A percentile compares a stretch with the other conserved stretches of the same genome.
These are phyloP conservation scores for Citrullus mucosospermus DNA, from an alignment of 306 rosid genomes.

Conservation along the genomic window DNA sequence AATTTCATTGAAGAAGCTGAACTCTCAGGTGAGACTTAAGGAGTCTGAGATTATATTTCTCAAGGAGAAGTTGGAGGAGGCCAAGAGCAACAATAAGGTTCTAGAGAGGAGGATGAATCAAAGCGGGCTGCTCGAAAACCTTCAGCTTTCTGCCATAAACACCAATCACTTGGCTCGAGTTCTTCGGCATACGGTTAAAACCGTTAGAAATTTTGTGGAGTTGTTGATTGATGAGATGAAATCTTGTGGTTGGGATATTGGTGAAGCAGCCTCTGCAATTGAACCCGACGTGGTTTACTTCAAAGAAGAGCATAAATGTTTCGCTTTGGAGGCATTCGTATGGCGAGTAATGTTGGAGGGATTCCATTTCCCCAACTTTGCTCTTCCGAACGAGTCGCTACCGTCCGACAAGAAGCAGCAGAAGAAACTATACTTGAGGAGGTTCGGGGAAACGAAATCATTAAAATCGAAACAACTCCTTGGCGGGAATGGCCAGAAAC, in stretches of 20 bases:
- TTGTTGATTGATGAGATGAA: slow-evolving; percentile 54
- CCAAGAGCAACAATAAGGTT: slow-evolving; percentile 35
- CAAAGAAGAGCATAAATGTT: slow-evolving; percentile 67
- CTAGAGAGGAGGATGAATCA: slow-evolving; percentile 52
- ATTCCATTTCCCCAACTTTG: slow-evolving; percentile 53
- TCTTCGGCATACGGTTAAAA: slow-evolving; percentile 47
- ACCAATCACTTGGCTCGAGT: slow-evolving; percentile 42
- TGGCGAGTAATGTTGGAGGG: slow-evolving; percentile 70
- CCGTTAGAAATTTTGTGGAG: slow-evolving; percentile 49
- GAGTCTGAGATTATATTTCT: slow-evolving; percentile 67
- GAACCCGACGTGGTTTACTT: slow-evolving; percentile 32
- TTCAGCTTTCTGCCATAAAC: slow-evolving; percentile 44
- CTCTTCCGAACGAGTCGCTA: slow-evolving; percentile 27
- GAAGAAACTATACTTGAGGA: slow-evolving; percentile 33
- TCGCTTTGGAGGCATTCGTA: slow-evolving; percentile 58
- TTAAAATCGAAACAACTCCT: slow-evolving; percentile 42
- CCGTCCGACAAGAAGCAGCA: slow-evolving; percentile 22
- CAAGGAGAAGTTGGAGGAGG: slow-evolving; percentile 56
- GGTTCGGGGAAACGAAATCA: slow-evolving; percentile 55
- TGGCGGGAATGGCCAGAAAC: slow-evolving; percentile 11
- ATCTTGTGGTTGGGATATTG: slow-evolving; percentile 45
- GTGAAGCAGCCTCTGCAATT: slow-evolving; percentile 49
- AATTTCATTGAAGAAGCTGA: slow-evolving; percentile 52
- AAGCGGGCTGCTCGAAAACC: slow-evolving; percentile 53
- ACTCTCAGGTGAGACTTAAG: slow-evolving; percentile 61